Conservation (phyloP, 208 protist genomes). For the Acanthamoeba royreba region DNA sequence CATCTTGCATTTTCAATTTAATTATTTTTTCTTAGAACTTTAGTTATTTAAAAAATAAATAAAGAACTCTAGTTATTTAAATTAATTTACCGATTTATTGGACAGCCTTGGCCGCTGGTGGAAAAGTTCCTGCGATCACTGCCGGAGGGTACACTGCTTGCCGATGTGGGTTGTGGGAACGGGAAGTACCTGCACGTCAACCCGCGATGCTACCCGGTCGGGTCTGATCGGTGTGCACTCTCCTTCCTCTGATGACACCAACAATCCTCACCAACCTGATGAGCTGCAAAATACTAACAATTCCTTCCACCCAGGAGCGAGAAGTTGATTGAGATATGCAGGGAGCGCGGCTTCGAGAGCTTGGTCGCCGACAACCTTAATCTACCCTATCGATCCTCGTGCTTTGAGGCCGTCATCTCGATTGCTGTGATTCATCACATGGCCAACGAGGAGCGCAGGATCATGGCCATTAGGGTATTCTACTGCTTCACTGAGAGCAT, state of each 20-base stretch:
- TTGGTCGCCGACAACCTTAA: slow-evolving; percentile 44
- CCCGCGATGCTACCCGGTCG: background rate
- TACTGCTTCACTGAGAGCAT: background rate
- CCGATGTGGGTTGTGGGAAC: slow-evolving; percentile 76
- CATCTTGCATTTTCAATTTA: background rate
- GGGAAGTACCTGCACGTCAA: slow-evolving; percentile 72
- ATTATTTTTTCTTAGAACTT: background rate
- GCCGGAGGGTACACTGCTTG: slow-evolving; percentile 44
- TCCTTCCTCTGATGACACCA: background rate
- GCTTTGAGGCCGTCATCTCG: slow-evolving; percentile 51
- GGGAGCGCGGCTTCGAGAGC: slow-evolving; percentile 39
- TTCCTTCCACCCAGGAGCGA: background rate
- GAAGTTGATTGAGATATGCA: slow-evolving; percentile 31
- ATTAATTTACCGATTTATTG: background rate
- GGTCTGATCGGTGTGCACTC: background rate
- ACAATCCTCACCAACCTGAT: background rate
- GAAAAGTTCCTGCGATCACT: slow-evolving; percentile 55
- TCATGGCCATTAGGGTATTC: slow-evolving; percentile 2
- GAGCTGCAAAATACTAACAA: background rate
- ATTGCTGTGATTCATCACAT: slow-evolving; percentile 67
- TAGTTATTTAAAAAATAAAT: too few relatives aligned
- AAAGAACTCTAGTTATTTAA: background rate
- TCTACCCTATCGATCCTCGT: slow-evolving; percentile 33
- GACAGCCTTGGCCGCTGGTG: slow-evolving; percentile 61
- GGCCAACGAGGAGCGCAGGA: slow-evolving; percentile 12